Evolutionary conservation across 148 eudicot species (phyloP).

Genomic region (Fagopyrum homotropicum): DNA sequence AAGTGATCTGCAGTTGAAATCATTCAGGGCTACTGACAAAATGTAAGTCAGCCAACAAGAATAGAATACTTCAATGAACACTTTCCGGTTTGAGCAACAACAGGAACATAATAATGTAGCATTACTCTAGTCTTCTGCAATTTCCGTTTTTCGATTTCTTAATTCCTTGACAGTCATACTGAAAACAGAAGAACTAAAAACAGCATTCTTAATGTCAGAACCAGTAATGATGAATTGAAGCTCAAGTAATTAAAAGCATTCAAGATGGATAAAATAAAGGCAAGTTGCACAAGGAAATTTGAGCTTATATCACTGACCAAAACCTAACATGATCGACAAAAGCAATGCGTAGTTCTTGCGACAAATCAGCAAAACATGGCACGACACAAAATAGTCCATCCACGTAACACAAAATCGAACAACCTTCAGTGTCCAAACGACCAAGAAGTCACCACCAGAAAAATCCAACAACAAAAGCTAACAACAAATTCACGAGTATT

Average conservation of each 20-base stretch:
- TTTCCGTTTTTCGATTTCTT: background rate
- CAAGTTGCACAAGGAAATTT: background rate
- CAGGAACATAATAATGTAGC: background rate
- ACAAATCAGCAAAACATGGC: conserved; percentile 7
- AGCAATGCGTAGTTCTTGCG: background rate
- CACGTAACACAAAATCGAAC: background rate
- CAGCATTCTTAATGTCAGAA: background rate
- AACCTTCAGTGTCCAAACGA: too few relatives aligned
- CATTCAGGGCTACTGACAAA: background rate
- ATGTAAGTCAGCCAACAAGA: too few relatives aligned
- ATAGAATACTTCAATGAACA: background rate
- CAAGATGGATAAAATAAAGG: background rate
- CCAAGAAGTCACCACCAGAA: too few relatives aligned
- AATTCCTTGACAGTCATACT: background rate
- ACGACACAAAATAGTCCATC: background rate
- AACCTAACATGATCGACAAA: background rate
- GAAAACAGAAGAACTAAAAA: background rate
- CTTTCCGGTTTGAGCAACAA: background rate
- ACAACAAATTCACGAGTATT: background rate
- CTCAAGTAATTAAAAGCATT: background rate
- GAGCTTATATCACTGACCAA: background rate
- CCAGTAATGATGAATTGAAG: too few relatives aligned
- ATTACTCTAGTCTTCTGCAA: background rate
- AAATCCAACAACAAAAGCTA: background rate
- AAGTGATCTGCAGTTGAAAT: background rate